Conservation (phyloP, 176 grass and related monocot species). For the Carex myosuroides region DNA sequence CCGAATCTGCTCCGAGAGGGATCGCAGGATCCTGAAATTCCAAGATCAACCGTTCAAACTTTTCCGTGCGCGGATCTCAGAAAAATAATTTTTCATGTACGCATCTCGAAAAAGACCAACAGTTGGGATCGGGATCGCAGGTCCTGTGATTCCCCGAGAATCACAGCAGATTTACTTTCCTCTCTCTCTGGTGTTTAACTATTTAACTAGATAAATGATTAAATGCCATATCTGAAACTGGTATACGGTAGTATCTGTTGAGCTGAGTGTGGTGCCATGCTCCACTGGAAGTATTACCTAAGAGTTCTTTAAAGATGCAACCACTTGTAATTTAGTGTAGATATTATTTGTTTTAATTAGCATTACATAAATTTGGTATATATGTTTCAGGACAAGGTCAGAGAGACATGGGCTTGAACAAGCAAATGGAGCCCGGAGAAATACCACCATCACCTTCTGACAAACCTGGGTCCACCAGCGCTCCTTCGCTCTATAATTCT, state of each 20-base stretch:
- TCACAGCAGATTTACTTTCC: too few species aligned
- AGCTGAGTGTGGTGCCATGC: constrained; percentile 13
- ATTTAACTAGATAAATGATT: neutral
- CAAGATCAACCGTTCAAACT: too few species aligned
- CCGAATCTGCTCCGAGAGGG: too few species aligned
- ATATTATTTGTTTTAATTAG: too few species aligned
- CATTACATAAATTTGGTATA: neutral
- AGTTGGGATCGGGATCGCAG: too few species aligned
- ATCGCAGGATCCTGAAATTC: too few species aligned
- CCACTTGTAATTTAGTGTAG: constrained; percentile 21
- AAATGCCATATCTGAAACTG: neutral
- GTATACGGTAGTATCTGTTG: neutral
- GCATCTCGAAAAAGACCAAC: too few species aligned
- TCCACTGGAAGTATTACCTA: constrained; percentile 32
- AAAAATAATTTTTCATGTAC: too few species aligned
- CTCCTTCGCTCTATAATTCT: constrained; percentile 9
- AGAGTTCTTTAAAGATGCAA: constrained; percentile 23
- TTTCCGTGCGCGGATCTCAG: too few species aligned
- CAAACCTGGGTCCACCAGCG: constrained; percentile 19
- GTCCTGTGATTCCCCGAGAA: too few species aligned
- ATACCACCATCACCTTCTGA: constrained; percentile 19
- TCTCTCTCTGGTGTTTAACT: neutral
- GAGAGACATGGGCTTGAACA: constrained; percentile 31
- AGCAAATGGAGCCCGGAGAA: constrained; percentile 30
- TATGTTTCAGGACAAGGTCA: constrained; percentile 27